Conservation (phyloP, 2,329 filamentous ascomycete genomes). For the Beauveria sp. region DNA sequence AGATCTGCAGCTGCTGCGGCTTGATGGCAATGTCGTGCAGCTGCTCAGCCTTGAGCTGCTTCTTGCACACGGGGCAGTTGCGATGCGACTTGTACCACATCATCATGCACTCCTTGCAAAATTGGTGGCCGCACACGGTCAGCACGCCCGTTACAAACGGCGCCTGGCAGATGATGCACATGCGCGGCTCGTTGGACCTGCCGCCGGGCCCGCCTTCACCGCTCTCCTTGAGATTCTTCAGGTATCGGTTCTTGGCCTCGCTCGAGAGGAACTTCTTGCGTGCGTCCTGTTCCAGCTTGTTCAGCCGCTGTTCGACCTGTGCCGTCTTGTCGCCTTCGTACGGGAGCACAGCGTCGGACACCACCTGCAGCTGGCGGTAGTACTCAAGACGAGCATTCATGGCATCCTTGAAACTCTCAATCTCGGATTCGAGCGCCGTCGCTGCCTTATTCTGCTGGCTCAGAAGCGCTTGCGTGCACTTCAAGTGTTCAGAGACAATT, state of each 20-base stretch:
- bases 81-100: constrained; percentile 68
- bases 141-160: constrained; percentile 70
- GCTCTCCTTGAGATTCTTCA: constrained; percentile 45
- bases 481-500: constrained; percentile 58
- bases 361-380: constrained; percentile 79
- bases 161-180: constrained; percentile 81
- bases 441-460: constrained; percentile 43
- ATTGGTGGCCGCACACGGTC: constrained; percentile 86
- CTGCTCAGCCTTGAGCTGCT: constrained; percentile 53
- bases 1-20: constrained; percentile 62
- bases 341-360: constrained; percentile 80
- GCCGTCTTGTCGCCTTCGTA: constrained; percentile 59
- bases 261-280: constrained; percentile 51
- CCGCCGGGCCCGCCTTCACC: constrained; percentile 33
- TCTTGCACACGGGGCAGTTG: constrained; percentile 83
- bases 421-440: constrained; percentile 54
- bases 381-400: constrained; percentile 87
- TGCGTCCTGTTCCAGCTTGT: constrained; percentile 31
- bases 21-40: constrained; percentile 83
- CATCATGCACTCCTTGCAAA: constrained; percentile 80
- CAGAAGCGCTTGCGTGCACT: constrained; percentile 47
- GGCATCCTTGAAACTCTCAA: constrained; percentile 65
- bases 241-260: constrained; percentile 69
- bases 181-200: constrained; percentile 54
- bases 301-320: constrained; percentile 28